Evolutionary conservation across 2,329 filamentous ascomycete genomes (phyloP), one percentile per base, ranked within the genome.

Genomic region (Claviceps humidiphila): DNA sequence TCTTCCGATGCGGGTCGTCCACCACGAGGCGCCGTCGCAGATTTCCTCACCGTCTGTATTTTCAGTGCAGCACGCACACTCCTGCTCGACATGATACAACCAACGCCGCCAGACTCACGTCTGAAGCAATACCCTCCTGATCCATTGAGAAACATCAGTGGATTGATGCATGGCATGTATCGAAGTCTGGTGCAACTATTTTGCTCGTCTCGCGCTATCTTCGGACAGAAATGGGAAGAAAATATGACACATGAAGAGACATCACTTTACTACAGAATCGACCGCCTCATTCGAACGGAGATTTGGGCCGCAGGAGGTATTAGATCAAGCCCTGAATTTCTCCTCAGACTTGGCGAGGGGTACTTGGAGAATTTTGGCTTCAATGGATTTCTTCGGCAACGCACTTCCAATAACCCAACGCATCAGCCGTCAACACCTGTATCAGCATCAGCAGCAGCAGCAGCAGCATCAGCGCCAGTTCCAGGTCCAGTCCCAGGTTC

Each of bases 41-140:
- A 72, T 4, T 78, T 80, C 54, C 66, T 77, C 49, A 74, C 78
- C 13, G 62, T 81, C 17, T 80, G 77, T 60, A 74, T 81, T n/a
- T 79, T 81, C 58, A 80, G 76, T 59, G 67, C 77, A 30, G 70
- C 75, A 20, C 72, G 73, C 48, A 76, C 76, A 1, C 68, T 81
- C 1, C 63, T 80, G 5, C 65, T 73, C 16, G 74, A 78, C 52
- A 65, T 75, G 47, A 54, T 39, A 51, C 57, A 38, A 20, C n/a
- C 46, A 8, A 43, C 42, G 14, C 24, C 14, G n/a, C 14, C 41
- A 8, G 45, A 40, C 14, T 40, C 41, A 5, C 11, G 34, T 14
- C 45, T 39, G n/a, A 52, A 48, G 46, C 51, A 51, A 30, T 48
- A 52, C 37, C 16, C 41, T 9, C 34, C 16, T 6, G 24, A 39